Conservation (phyloP, 2,329 filamentous ascomycete species). For the Beauveria bassiana region DNA sequence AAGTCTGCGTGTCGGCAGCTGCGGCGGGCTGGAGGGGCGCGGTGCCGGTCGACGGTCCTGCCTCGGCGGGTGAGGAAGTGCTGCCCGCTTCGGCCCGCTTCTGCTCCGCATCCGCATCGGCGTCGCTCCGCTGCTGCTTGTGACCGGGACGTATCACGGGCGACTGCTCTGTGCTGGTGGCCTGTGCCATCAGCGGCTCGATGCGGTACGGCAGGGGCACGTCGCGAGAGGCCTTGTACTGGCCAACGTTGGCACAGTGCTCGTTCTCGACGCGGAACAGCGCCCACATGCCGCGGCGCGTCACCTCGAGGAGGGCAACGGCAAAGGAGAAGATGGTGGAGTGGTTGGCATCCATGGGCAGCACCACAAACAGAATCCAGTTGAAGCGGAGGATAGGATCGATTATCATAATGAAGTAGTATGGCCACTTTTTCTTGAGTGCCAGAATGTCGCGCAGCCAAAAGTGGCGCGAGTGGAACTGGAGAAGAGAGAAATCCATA, state of each 20-base stretch:
- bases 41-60: background rate
- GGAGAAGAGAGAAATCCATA: conserved; percentile 93
- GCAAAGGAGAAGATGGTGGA: conserved; percentile 75
- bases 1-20: background rate
- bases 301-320: conserved; percentile 69
- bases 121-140: conserved; percentile 15
- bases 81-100: background rate
- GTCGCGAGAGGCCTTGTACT: conserved; percentile 84
- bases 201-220: conserved; percentile 76
- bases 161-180: conserved; percentile 28
- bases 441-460: conserved; percentile 71
- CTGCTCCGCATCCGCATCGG: background rate
- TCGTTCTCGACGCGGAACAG: conserved; percentile 96
- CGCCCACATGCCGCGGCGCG: conserved; percentile 83
- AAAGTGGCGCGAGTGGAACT: conserved; percentile 59
- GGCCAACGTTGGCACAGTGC: conserved; percentile 84
- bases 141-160: conserved; percentile 7
- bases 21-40: background rate
- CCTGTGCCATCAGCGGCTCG: conserved; percentile 36
- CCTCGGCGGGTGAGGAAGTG: background rate
- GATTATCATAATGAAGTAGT: conserved; percentile 76
- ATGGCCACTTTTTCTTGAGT: conserved; percentile 71
- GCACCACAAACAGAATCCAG: conserved; percentile 91
- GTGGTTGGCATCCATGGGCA: conserved; percentile 71
- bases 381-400: conserved; percentile 85